Base-by-base conservation (phyloP, 768 basidiomycete genomes). In the Pulveroboletus sp. region DNA sequence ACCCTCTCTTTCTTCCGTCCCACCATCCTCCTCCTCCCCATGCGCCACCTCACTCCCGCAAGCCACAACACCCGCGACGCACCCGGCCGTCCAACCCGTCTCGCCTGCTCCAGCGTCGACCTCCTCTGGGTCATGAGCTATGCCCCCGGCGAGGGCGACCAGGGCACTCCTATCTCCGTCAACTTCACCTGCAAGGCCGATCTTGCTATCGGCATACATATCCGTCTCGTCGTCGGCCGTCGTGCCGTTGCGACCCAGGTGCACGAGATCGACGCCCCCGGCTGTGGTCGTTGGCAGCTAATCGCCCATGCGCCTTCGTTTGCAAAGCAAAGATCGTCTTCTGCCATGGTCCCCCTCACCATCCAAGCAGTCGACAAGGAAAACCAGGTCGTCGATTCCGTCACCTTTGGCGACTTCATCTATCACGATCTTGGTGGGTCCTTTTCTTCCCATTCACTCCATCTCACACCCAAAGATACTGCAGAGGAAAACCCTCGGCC, bases 211-310 rank as follows among this genome's bases (percentile, higher is more conserved):
- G 66, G 55, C 2, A 75, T 87, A 32, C 82, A 76, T 50, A 78
- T 91, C 20, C 81, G 90, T 43, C 80, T 93, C 54, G 81, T 91
- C 57, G 74, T 93, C 54, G 90, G 85, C 25, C 66, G 73, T 50
- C 81, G 78, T 53, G 79, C 88, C 3, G 75, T 92, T 21, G 72
- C 73, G 29, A 92, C 90, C 1, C 76, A 76, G 12, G 85, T 92
- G 24, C 72, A 73, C 37, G 75, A 79, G 56, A 60, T 84, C 1
- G 70, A 72, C n/a, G 60, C 70, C 12, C 61, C 72, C 1, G 67
- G 72, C 8, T 74, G 74, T 47, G 80, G 78, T 27, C 69, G 75
- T 39, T 87, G 81, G 84, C 80, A 84, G 60, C 78, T 89, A 43
- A 75, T 80, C 43, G 84, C 82, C 1, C 60, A 70, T n/a, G 77